Evolutionary conservation across 345 rosid genomes (phyloP), one percentile per base, ranked within the genome.

Genomic region (Aquilaria malaccensis): DNA sequence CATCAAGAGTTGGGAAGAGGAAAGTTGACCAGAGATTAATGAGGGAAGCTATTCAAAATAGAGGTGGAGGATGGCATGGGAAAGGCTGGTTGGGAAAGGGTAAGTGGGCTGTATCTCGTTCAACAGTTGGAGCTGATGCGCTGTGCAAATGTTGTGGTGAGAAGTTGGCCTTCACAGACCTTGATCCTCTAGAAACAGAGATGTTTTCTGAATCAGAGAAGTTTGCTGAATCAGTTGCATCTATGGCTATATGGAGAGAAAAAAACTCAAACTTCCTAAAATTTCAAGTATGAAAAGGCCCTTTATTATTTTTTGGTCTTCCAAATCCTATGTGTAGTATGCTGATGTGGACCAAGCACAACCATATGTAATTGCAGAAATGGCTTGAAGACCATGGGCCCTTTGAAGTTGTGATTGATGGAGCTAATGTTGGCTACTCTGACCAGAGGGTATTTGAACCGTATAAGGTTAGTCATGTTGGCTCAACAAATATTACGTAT

Each of bases 31-130:
- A 22, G n/a, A 62, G 67, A 43, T 61, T 66, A 13, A 60, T 84
- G 53, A 67, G 63, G 59, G 75, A 77, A 67, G 75, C 75, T 46
- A 69, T 80, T 29, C 67, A 56, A 72, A 76, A 69, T 72, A 69
- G 76, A 58, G 94, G 89, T 51, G 94, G 88, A 65, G 89, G 94
- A 32, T 84, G 89, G 86, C 94, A 84, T 60, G 88, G 87, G 58
- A 75, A 70, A 22, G 94, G 88, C 52, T 87, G 90, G 94, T 67
- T 87, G 56, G 94, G 89, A 10, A 82, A 65, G 62, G 89, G 88
- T 53, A 80, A 63, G 64, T 87, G 90, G 94, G 69, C 10, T 3
- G 64, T 84, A 45, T 73, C 80, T 31, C 54, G 6, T 55, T 61
- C 89, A 1, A 11, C 62, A 13, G 45, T 87, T 56, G 81, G 77